Evolutionary conservation across 768 basidiomycete species (phyloP), one percentile per base, ranked within the genome.

Genomic region (Russula vinacea): DNA sequence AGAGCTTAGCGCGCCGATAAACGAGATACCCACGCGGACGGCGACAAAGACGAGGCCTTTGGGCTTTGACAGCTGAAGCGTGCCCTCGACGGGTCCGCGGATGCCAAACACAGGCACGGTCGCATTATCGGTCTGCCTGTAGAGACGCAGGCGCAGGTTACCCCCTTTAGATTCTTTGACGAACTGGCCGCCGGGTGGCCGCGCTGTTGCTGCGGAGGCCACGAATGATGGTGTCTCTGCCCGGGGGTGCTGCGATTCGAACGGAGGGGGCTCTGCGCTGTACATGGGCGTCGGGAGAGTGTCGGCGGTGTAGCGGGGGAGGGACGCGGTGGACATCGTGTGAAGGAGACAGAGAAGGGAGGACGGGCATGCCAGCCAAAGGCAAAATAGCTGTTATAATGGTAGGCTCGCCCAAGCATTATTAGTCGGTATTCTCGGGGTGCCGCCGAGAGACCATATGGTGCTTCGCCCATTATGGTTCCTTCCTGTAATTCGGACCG

Each of bases 161-260:
- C 68, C 68, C 10, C 33, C 33, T 33, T 59, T 69, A 26, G 63
- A 65, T 8, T 68, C 67, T 32, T 69, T 69, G 33, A 68, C 37
- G 32, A 69, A 69, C 47, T 63, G 64, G 3, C 56, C 52, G 24
- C 19, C 33, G 7, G 22, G 22, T 11, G 32, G 26, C 2, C 17
- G 42, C 6, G 16, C 26, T 7, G 40, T 11, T 13, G 29, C 11
- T n/a, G 17, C 19, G 5, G 29, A 1, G 24, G 26, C 9, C 7
- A 52, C 6, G 56, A 44, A 51, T 5, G 44, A 19, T 0, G 33
- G 13, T 9, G 51, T n/a, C 17, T 33, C 39, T 0, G 49, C 53
- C 7, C 47, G 60, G 19, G 60, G n/a, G 2, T 63, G 29, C 5
- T 29, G 52, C 13, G 52, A 58, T 33, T 69, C 67, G 14, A 65